A percentile compares a stretch with the other conserved stretches of the same genome.
Evolutionary conservation across 2,329 filamentous ascomycete genomes (phyloP).

Genomic region (Bimuria novae-zelandiae): DNA sequence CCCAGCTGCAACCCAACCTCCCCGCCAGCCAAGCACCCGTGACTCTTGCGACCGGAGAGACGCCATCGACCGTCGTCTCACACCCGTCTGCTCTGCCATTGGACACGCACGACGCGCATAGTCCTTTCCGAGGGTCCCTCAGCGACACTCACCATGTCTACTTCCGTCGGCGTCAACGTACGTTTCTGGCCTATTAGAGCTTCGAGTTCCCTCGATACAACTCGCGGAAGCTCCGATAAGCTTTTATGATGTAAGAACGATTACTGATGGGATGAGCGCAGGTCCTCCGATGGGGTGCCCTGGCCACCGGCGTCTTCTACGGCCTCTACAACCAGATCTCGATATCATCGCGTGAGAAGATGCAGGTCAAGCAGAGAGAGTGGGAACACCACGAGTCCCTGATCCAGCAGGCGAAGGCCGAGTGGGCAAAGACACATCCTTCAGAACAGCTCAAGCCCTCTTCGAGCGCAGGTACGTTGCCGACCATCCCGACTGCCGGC

Average conservation of each 20-base stretch:
- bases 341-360: constrained; percentile 73
- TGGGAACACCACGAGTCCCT: constrained; percentile 89
- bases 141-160: constrained; percentile 45
- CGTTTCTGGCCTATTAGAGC: constrained; percentile 30
- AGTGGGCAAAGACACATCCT: constrained; percentile 78
- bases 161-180: constrained; percentile 60
- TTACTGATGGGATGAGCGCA: constrained; percentile 51
- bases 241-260: constrained; percentile 6
- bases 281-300: constrained; percentile 97
- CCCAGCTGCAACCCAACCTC: constrained; percentile 25
- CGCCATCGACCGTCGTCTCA: constrained; percentile 27
- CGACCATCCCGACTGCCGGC: not conserved
- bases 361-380: constrained; percentile 74
- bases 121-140: constrained; percentile 25
- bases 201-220: not conserved
- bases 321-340: constrained; percentile 90
- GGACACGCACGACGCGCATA: constrained; percentile 26
- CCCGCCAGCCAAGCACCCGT: constrained; percentile 20
- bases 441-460: constrained; percentile 34
- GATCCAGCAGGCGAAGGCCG: constrained; percentile 90
- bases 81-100: constrained; percentile 34
- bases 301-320: constrained; percentile 90
- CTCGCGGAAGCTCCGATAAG: constrained; percentile 4
- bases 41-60: constrained; percentile 27
- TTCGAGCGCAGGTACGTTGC: constrained; percentile 35